Conservation (phyloP, 2,329 filamentous ascomycete genomes). For the Diaporthe helianthi region DNA sequence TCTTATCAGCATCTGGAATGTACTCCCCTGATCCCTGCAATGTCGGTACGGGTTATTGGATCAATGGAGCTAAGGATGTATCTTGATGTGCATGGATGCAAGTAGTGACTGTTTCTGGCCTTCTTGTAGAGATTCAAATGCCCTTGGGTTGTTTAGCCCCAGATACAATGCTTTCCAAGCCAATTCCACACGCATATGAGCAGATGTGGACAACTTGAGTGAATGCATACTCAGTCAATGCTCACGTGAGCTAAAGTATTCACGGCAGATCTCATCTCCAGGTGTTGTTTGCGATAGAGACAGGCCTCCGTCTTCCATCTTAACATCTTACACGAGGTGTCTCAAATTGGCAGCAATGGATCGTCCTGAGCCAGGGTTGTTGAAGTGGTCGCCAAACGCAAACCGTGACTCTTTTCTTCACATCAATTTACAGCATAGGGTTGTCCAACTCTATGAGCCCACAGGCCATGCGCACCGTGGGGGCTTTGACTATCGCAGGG, state of each 20-base stretch:
- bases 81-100: neutral
- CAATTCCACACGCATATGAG: neutral
- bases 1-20: neutral
- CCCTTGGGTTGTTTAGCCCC: neutral
- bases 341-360: slow-evolving; percentile 52
- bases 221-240: neutral
- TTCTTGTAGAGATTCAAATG: neutral
- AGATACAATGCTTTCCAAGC: neutral
- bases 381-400: slow-evolving; percentile 71
- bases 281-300: neutral
- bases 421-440: slow-evolving; percentile 68
- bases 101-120: neutral
- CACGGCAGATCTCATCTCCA: neutral
- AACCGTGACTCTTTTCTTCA: slow-evolving; percentile 67
- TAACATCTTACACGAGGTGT: neutral
- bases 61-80: neutral
- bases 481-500: slow-evolving; percentile 63
- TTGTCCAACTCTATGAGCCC: slow-evolving; percentile 69
- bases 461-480: slow-evolving; percentile 64
- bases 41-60: slow-evolving; percentile 12
- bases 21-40: neutral
- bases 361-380: slow-evolving; percentile 66
- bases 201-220: neutral
- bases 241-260: slow-evolving; percentile 9
- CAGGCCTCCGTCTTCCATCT: neutral